Evolutionary conservation across 352 stramenopile genomes (phyloP).

Genomic region (Globisporangium iwayamae): DNA sequence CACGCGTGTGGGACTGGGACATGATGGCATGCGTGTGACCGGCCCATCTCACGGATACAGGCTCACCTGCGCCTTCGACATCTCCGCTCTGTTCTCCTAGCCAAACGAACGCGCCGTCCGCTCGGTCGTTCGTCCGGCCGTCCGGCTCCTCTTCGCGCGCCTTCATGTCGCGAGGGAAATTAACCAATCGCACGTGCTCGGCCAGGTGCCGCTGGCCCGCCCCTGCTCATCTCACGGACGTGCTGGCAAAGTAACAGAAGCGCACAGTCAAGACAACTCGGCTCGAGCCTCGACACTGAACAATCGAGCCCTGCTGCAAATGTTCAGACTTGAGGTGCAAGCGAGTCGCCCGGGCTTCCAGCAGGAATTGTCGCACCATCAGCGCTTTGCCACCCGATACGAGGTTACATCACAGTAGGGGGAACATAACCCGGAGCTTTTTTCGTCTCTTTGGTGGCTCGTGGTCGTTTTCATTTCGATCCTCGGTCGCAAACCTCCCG

Average conservation of each 20-base stretch:
- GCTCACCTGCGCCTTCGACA: slow-evolving; percentile 1
- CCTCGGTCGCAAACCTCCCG: background rate
- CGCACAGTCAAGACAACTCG: background rate
- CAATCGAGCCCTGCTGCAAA: background rate
- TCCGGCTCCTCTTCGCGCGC: background rate
- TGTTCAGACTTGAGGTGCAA: background rate
- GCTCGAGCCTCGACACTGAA: background rate
- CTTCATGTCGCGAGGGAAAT: slow-evolving; percentile 12
- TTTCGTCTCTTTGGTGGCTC: background rate
- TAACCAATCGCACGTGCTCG: slow-evolving; percentile 9
- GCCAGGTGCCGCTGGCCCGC: slow-evolving; percentile 2
- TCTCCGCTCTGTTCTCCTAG: background rate
- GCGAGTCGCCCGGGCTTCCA: no score
- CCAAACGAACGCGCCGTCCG: background rate
- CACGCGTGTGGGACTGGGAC: slow-evolving; percentile 4
- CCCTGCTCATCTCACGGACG: slow-evolving; percentile 7
- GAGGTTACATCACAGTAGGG: background rate
- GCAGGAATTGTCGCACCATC: background rate
- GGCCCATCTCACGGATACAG: slow-evolving; percentile 13
- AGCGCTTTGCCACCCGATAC: background rate
- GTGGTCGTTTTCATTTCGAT: slow-evolving; percentile 6
- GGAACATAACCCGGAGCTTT: background rate
- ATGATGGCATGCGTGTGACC: background rate
- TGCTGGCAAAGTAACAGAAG: background rate
- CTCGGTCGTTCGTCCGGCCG: background rate